Evolutionary conservation across 2,329 filamentous ascomycete species (phyloP), one percentile per base, ranked within the genome.

Genomic region (Diaporthe citri): DNA sequence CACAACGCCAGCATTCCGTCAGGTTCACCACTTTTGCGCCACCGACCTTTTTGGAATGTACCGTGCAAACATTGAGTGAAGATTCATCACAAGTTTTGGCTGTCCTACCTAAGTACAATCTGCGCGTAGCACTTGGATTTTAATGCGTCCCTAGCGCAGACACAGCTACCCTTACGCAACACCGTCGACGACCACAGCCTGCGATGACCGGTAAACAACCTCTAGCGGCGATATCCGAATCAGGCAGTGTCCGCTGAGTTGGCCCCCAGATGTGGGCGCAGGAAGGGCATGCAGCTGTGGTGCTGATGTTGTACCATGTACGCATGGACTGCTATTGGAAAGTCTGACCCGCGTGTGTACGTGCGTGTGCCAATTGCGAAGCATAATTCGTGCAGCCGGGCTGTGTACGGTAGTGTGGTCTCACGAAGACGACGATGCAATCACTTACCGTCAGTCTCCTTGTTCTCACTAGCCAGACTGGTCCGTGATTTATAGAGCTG

Each of bases 321-420:
- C 36, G 8, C 43, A 31, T 55, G 34, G 48, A 13, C 64, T 41
- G 48, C 34, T 7, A 55, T 69, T 55, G 31, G 48, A 31, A 41
- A 31, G n/a, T 28, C 10, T 39, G 46, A 51, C 9, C 31, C 48
- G 6, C 17, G 31, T 28, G 31, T 55, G 15, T 55, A 34, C 4
- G n/a, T 22, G n/a, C 25, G 48, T 39, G 64, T n/a, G 43, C 36
- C 46, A 41, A 41, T 22, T 15, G 12, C 2, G 17, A 36, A 55
- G 46, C 15, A 52, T 52, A 25, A 51, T 52, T 67, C 46, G 46
- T 52, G 46, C 64, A 67, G 31, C 46, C 62, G 31, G 62, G 28
- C 31, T n/a, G 22, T 52, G 28, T 51, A 15, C 20, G n/a, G 62
- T 36, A 39, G 46, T 39, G 22, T 51, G n/a, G 43, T 67, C 25